phyloP scores from a whole-genome alignment of 352 stramenopile species.

The Halophytophthora batemanensis region DNA sequence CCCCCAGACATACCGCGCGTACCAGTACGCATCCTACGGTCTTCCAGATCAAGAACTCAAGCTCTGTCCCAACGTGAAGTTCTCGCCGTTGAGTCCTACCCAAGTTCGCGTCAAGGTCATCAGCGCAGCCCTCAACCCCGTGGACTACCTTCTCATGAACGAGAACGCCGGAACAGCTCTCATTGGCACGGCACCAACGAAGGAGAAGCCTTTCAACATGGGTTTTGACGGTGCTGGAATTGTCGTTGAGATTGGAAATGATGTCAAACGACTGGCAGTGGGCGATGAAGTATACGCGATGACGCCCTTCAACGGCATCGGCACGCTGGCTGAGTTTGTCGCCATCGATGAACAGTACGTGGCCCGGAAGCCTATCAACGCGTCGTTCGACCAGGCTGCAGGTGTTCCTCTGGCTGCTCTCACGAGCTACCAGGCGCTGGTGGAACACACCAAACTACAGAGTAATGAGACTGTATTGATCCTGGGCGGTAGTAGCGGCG shows the following conservation, averaged over 20 bases:
- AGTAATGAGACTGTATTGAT: constrained; percentile 43
- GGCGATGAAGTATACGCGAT: constrained; percentile 30
- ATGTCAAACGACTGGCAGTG: constrained; percentile 12
- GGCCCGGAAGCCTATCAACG: constrained; percentile 36
- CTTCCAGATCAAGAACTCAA: constrained; percentile 12
- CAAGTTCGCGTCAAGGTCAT: constrained; percentile 34
- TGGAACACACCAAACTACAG: constrained; percentile 33
- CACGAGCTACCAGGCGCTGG: constrained; percentile 38
- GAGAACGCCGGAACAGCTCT: constrained; percentile 12
- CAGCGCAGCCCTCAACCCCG: constrained; percentile 28
- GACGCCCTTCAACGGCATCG: constrained; percentile 15
- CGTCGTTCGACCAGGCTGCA: constrained; percentile 40
- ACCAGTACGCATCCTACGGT: constrained; percentile 26
- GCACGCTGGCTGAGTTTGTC: constrained; percentile 35
- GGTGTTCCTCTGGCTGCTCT: constrained; percentile 27
- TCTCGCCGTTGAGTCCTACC: constrained; percentile 13
- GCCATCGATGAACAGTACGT: constrained; percentile 30
- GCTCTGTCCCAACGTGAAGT: constrained; percentile 12
- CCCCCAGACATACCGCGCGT: constrained; percentile 28
- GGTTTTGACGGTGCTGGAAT: constrained; percentile 23
- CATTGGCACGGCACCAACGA: constrained; percentile 12
- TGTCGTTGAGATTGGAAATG: constrained; percentile 21
- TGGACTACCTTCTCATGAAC: constrained; percentile 25
- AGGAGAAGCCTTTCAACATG: constrained; percentile 16
- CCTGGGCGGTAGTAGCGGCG: constrained; percentile 34